Percentiles rank a stretch among this genome's conserved stretches.
These are phyloP conservation scores for Podospora pseudoanserina DNA, from an alignment of 495 filamentous ascomycete genomes.

Conservation along the genomic window DNA sequence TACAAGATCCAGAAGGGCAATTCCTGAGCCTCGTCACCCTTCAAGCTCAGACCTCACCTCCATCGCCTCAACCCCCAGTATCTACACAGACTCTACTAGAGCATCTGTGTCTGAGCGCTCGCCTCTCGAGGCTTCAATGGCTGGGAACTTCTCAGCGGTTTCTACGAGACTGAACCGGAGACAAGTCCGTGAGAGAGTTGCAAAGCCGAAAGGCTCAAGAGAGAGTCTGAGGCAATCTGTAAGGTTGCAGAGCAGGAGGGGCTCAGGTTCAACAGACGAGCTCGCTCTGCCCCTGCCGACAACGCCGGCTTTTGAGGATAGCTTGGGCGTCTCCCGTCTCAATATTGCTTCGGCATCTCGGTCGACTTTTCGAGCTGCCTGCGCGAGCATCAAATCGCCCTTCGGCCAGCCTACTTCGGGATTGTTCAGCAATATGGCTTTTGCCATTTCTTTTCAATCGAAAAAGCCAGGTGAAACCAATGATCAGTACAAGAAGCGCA, in stretches of 20 bases:
- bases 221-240: slow-evolving; percentile 27
- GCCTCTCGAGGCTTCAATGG: neutral
- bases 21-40: neutral
- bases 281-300: slow-evolving; percentile 30
- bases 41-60: neutral
- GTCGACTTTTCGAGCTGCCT: slow-evolving; percentile 15
- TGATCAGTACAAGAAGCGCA: slow-evolving; percentile 48
- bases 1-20: slow-evolving; percentile 22
- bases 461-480: slow-evolving; percentile 50
- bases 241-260: slow-evolving; percentile 23
- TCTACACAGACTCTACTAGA: slow-evolving; percentile 19
- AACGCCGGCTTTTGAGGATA: slow-evolving; percentile 32
- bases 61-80: neutral
- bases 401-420: slow-evolving; percentile 18
- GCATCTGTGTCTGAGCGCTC: slow-evolving; percentile 16
- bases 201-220: slow-evolving; percentile 26
- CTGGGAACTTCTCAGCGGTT: slow-evolving; percentile 34
- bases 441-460: slow-evolving; percentile 66
- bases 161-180: slow-evolving; percentile 28
- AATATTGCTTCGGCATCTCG: slow-evolving; percentile 4
- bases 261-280: slow-evolving; percentile 41
- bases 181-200: slow-evolving; percentile 20
- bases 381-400: slow-evolving; percentile 8
- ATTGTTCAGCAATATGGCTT: slow-evolving; percentile 73
- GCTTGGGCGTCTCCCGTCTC: slow-evolving; percentile 25